Percentiles rank a stretch among this genome's conserved stretches.
Conservation (phyloP, 305 asterid genomes). For the Fraxinus sp. region DNA sequence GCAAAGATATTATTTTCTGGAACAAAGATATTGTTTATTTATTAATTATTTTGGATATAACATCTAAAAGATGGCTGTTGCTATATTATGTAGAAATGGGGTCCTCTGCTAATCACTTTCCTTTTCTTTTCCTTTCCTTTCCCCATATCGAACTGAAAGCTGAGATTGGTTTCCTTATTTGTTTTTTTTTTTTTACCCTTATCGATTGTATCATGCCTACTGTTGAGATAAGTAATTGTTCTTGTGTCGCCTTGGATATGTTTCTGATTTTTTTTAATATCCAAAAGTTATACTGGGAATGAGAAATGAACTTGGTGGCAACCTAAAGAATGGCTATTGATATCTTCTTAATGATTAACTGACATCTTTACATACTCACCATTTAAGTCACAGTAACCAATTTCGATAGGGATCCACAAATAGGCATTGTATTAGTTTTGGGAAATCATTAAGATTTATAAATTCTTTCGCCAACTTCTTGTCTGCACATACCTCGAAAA, state of each 20-base stretch:
- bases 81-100: not conserved
- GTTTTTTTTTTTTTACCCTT: not conserved
- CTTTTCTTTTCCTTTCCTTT: not conserved
- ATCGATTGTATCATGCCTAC: not conserved
- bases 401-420: not conserved
- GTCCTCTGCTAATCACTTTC: not conserved
- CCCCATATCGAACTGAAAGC: not conserved
- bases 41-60: not conserved
- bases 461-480: not conserved
- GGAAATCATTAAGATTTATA: not conserved
- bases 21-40: not conserved
- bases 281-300: not conserved
- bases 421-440: constrained; percentile 1
- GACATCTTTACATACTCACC: not conserved
- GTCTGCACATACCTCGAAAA: not conserved
- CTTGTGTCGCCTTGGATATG: not conserved
- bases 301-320: not conserved
- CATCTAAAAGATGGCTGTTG: not conserved
- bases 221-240: not conserved
- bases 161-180: not conserved
- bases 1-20: not conserved
- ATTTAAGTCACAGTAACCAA: not conserved
- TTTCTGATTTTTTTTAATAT: not conserved
- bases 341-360: not conserved
- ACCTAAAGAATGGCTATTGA: not conserved